Evolutionary conservation across 2,329 filamentous ascomycete genomes (phyloP).

Genomic region (Penicillium frequentans): DNA sequence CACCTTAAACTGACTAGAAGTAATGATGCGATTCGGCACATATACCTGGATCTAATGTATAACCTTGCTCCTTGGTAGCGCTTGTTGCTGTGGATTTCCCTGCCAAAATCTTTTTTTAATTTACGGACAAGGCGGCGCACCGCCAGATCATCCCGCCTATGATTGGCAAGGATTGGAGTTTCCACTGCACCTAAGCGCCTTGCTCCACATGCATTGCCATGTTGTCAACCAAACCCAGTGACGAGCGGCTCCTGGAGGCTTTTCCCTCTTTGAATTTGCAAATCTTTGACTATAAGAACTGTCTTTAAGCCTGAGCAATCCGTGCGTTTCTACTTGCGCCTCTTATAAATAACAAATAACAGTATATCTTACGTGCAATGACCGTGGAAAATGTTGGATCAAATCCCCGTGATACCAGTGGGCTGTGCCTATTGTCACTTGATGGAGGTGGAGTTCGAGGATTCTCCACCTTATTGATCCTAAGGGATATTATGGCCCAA

Average conservation of each 20-base stretch:
- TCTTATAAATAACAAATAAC: neutral
- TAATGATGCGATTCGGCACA: too few species aligned
- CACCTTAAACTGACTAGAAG: too few species aligned
- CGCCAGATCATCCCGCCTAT: neutral
- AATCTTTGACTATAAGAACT: neutral
- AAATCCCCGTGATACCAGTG: constrained; percentile 6
- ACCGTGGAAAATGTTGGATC: neutral
- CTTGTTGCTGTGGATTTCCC: too few species aligned
- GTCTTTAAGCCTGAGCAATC: too few species aligned
- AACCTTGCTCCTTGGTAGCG: too few species aligned
- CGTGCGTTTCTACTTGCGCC: neutral
- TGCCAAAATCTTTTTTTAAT: neutral
- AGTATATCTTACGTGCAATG: neutral
- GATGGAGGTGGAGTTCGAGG: constrained; percentile 46
- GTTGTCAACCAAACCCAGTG: neutral
- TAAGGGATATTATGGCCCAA: constrained; percentile 35
- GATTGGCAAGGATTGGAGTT: neutral
- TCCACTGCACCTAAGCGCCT: neutral
- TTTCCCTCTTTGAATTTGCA: neutral
- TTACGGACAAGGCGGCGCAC: neutral
- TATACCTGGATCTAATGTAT: too few species aligned
- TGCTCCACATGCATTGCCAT: neutral
- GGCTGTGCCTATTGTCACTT: constrained; percentile 21
- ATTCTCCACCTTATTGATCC: constrained; percentile 38
- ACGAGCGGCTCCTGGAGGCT: neutral